A percentile compares a stretch with the other conserved stretches of the same genome.
Evolutionary conservation across 345 rosid species (phyloP).

Genomic region (Barbarea vulgaris): DNA sequence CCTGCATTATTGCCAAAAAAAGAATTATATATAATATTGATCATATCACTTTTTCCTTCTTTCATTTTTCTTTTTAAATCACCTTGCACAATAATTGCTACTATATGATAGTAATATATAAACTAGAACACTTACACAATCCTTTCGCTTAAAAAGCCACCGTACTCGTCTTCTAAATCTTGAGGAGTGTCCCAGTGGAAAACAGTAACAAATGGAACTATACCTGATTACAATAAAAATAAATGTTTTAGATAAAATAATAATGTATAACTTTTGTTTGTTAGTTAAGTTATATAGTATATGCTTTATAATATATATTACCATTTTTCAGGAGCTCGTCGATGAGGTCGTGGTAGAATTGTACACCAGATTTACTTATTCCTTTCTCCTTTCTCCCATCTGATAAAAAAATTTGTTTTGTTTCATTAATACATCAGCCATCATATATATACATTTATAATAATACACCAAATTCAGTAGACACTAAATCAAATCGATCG

Average conservation of each 20-base stretch:
- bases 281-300: neutral
- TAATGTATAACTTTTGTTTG: neutral
- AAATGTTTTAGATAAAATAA: neutral
- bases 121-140: constrained; percentile 35
- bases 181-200: constrained; percentile 44
- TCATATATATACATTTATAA: too few species aligned
- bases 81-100: too few species aligned
- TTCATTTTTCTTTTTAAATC: too few species aligned
- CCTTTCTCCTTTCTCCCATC: constrained; percentile 53
- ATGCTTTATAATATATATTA: neutral
- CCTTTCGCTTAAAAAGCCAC: constrained; percentile 36
- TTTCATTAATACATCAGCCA: constrained; percentile 2
- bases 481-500: neutral
- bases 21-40: neutral
- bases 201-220: constrained; percentile 37
- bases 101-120: neutral
- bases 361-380: constrained; percentile 47
- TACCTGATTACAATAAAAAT: neutral
- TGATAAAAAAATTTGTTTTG: neutral
- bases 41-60: neutral
- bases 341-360: constrained; percentile 56
- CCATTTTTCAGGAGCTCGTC: constrained; percentile 48
- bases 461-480: neutral
- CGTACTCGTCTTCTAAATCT: constrained; percentile 42
- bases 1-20: neutral